Evolutionary conservation across 257 asterid genomes (phyloP), one percentile per base, ranked within the genome.

Genomic region (Ballota nigra): DNA sequence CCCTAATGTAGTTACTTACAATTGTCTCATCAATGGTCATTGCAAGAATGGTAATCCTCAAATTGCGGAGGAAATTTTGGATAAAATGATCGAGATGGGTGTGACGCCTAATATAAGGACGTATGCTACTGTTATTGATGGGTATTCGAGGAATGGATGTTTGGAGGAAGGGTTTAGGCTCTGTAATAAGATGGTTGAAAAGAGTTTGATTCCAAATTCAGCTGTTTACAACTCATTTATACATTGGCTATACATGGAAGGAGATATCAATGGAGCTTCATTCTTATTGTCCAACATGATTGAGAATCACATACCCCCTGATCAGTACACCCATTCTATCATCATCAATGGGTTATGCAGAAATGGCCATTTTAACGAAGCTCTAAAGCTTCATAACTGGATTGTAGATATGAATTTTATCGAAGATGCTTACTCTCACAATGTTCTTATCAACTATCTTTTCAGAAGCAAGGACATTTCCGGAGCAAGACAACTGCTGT

Each of bases 61-160:
- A 29, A 51, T 41, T 23, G 95, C 91, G 1, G 88, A 85, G 80
- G 76, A 59, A 18, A 66, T 88, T 84, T 23, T 85, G 13, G 80
- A 61, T 51, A 81, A 83, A 71, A 88, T 92, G 96, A 70, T 82
- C 1, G 57, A 66, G 80, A 69, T 20, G 77, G 88, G 83, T 33
- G 20, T 90, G 65, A 60, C 78, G 81, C 96, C 96, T 67, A 88
- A 90, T 71, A 51, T 80, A 69, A 82, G 95, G 80, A 87, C 91
- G 31, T 92, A 86, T 67, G 95, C 91, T n/a, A 87, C 89, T 0
- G 73, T 92, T 75, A 76, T 89, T 18, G 91, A 90, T 80, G 97
- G 96, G 43, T 86, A 92, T 80, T 83, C 83, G 5, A 85, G 92
- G 75, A 83, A 78, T 7, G 88, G 96, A 12, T 40, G 13, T 38